Conservation (phyloP, 2,329 filamentous ascomycete species). For the Myriosclerotinia curreyana region DNA sequence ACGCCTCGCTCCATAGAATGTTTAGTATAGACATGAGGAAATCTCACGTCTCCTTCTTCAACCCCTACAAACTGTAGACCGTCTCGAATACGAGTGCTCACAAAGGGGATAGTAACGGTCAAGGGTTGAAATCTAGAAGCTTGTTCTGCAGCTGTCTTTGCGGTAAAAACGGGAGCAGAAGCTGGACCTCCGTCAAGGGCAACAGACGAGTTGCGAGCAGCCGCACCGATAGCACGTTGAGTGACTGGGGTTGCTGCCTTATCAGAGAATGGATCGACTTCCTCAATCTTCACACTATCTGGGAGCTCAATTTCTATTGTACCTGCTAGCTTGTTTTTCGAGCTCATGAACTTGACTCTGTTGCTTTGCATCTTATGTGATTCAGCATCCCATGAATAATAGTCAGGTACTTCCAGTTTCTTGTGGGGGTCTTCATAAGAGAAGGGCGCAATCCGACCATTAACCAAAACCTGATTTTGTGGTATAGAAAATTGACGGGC, state of each 20-base stretch:
- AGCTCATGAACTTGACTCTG: slow-evolving; percentile 49
- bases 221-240: slow-evolving; percentile 41
- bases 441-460: slow-evolving; percentile 39
- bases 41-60: slow-evolving; percentile 73
- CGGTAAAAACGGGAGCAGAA: slow-evolving; percentile 38
- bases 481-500: slow-evolving; percentile 61
- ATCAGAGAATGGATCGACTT: slow-evolving; percentile 53
- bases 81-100: slow-evolving; percentile 71
- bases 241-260: slow-evolving; percentile 47
- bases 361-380: slow-evolving; percentile 74
- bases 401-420: slow-evolving; percentile 57
- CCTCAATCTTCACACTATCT: slow-evolving; percentile 58
- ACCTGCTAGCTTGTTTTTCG: slow-evolving; percentile 46
- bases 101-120: slow-evolving; percentile 71
- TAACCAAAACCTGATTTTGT: slow-evolving; percentile 51
- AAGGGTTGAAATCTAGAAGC: slow-evolving; percentile 54
- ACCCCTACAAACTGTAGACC: slow-evolving; percentile 90
- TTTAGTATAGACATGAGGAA: slow-evolving; percentile 87
- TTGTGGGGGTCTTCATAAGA: slow-evolving; percentile 61
- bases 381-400: slow-evolving; percentile 62
- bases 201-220: slow-evolving; percentile 33
- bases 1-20: slow-evolving; percentile 76
- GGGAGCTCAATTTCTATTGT: slow-evolving; percentile 60
- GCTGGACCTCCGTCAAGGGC: slow-evolving; percentile 40
- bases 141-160: slow-evolving; percentile 41